Conservation (phyloP, 495 filamentous ascomycete species). For the Penicillium fimorum region DNA sequence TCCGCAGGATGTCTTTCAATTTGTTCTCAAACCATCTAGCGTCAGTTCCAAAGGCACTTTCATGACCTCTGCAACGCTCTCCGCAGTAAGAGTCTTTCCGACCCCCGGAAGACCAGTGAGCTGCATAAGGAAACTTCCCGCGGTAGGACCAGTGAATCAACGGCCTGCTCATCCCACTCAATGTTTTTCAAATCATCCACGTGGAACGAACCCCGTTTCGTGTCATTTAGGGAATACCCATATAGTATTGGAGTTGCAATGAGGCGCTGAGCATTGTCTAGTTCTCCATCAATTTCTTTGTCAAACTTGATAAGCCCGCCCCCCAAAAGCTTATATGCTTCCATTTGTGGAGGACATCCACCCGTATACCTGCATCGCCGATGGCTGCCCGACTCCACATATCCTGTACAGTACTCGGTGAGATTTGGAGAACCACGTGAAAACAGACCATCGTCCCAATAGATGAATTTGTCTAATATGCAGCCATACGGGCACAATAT, state of each 20-base stretch:
- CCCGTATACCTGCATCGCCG: too few relatives aligned
- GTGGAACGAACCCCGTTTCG: conserved; percentile 45
- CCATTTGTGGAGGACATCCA: too few relatives aligned
- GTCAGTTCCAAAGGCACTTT: conserved; percentile 44
- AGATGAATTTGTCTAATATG: too few relatives aligned
- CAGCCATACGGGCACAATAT: too few relatives aligned
- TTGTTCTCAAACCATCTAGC: conserved; percentile 49
- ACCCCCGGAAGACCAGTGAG: conserved; percentile 43
- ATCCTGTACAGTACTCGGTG: too few relatives aligned
- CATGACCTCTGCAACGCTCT: conserved; percentile 35
- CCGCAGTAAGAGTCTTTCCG: conserved; percentile 46
- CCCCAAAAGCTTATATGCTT: conserved; percentile 33
- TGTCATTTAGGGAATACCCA: conserved; percentile 32
- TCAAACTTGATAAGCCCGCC: conserved; percentile 27
- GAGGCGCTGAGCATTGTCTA: conserved; percentile 20
- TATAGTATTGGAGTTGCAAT: conserved; percentile 22
- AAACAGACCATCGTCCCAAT: too few relatives aligned
- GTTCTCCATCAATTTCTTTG: background rate
- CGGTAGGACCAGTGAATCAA: conserved; percentile 54
- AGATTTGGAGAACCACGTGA: too few relatives aligned
- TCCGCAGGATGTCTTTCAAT: conserved; percentile 50
- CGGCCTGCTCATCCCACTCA: conserved; percentile 52
- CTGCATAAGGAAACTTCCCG: conserved; percentile 35
- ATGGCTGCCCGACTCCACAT: too few relatives aligned
- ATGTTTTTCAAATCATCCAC: conserved; percentile 41